phyloP scores from a whole-genome alignment of 2,329 filamentous ascomycete genomes.

The Stagonosporopsis vannaccii region DNA sequence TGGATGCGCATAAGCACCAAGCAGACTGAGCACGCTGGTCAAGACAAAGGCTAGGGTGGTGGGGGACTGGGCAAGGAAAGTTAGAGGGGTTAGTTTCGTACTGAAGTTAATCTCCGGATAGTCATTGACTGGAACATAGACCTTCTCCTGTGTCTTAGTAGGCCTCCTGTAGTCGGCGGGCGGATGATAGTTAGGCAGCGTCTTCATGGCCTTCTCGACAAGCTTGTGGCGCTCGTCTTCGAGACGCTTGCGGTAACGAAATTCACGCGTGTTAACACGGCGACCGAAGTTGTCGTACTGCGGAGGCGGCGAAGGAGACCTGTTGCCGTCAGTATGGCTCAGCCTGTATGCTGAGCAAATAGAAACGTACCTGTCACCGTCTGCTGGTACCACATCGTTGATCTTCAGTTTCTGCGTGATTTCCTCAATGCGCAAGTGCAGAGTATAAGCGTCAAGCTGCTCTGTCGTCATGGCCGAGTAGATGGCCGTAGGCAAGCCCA shows the following conservation, averaged over 20 bases:
- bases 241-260: conserved; percentile 95
- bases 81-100: conserved; percentile 99
- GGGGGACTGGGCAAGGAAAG: conserved; percentile 55
- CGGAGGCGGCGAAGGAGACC: conserved; percentile 92
- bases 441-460: conserved; percentile 94
- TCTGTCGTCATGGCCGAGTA: conserved; percentile 98
- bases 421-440: conserved; percentile 97
- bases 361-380: conserved; percentile 83
- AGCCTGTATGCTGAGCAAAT: no score
- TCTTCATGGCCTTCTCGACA: conserved; percentile 99
- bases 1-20: conserved; percentile 37
- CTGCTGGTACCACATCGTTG: conserved; percentile 96
- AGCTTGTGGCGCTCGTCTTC: conserved; percentile 99
- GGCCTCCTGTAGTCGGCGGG: conserved; percentile 98
- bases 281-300: conserved; percentile 99
- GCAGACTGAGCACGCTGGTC: conserved; percentile 52
- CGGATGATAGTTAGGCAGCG: conserved; percentile 98
- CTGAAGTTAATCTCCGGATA: conserved; percentile 99
- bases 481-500: conserved; percentile 96
- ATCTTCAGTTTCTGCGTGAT: conserved; percentile 99
- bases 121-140: conserved; percentile 99
- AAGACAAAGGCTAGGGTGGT: conserved; percentile 51
- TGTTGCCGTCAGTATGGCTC: conserved; percentile 47
- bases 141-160: conserved; percentile 99
- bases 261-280: conserved; percentile 98